Evolutionary conservation across 2,329 filamentous ascomycete species (phyloP), one percentile per base, ranked within the genome.

Genomic region (Aspergillus clavatus): DNA sequence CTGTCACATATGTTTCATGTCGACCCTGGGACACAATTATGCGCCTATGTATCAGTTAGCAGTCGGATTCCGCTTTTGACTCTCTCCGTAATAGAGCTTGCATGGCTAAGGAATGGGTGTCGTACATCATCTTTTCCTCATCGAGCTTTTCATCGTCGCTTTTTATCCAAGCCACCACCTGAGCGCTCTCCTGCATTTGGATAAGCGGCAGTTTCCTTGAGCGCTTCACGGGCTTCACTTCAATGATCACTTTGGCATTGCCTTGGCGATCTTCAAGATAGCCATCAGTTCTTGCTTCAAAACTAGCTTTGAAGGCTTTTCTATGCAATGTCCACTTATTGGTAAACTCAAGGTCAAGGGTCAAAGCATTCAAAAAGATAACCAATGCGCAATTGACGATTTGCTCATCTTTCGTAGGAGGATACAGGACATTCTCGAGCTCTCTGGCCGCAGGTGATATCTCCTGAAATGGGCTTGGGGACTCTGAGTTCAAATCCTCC

Each of bases 331-430:
- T 47, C 52, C 50, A 52, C 4, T 43, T 23, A 24, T 28, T 47
- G 12, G 27, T 8, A 12, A 54, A 28, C 10, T 29, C 18, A 22
- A 47, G 43, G 29, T 46, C 48, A n/a, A 48, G 23, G 1, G 46
- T 51, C 3, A 56, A 39, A 1, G 52, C 47, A 47, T 52, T 54
- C 2, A 57, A 12, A 16, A 57, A 52, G 23, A 46, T 33, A 16
- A 56, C 23, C 0, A 54, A 31, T 3, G 51, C 51, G 1, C 29
- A 46, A 29, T 58, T 58, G 0, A 56, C 54, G 21, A 58, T 56
- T 8, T 55, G 50, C 35, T 58, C 52, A 31, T 56, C 52, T 16
- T 48, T 52, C 8, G 50, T 48, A 7, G 42, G 47, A 12, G 36
- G 45, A 16, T 40, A 50, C 33, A 56, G 11, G 7, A 45, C 5